Base-by-base conservation (phyloP, 2,329 filamentous ascomycete genomes). In the Arthrobotrys sinensis region DNA sequence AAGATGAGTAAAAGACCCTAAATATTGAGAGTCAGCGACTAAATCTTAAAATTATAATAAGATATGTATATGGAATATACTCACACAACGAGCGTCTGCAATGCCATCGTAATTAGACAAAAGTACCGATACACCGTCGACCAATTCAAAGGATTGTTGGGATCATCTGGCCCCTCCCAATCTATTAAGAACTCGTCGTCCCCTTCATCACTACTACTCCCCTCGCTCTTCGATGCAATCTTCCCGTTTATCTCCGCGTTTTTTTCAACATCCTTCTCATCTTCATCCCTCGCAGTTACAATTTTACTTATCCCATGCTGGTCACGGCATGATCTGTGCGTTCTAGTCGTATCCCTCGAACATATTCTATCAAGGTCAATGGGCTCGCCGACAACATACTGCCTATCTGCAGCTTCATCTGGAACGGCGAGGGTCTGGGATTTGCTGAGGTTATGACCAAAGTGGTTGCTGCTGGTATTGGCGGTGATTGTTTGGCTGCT, bases 1-100 rank as follows among this genome's bases (percentile, higher is more conserved):
- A 91, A 0, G 93, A 96, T 55, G 91, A 93, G 82, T 94, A 93
- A 53, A 93, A 83, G 14, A 93, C 90, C 82, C 86, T 84, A 85
- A 83, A 63, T 87, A 83, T 65, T 83, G 83, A 85, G 85, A 87
- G 24, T 28, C 24, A 53, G 82, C 76, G 28, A 48, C n/a, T 45
- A 80, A 86, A 83, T 76, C 83, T 84, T 83, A 16, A 21, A 50
- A 24, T 14, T 10, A 14, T 34, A 46, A n/a, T 40, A 10, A 2
- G 11, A 73, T 71, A 65, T 71, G 66, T 65, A 66, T 80, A 85
- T 85, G 32, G 82, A 83, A 70, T 38, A 53, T 55, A 84, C 85
- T 82, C 80, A 87, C 87, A 89, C 86, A 28, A 87, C 82, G 79
- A 88, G 85, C 0, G 89, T 90, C 48, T 88, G 87, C 81, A 88